Evolutionary conservation across 352 stramenopile species (phyloP).

Genomic region (Phytopythium litorale): DNA sequence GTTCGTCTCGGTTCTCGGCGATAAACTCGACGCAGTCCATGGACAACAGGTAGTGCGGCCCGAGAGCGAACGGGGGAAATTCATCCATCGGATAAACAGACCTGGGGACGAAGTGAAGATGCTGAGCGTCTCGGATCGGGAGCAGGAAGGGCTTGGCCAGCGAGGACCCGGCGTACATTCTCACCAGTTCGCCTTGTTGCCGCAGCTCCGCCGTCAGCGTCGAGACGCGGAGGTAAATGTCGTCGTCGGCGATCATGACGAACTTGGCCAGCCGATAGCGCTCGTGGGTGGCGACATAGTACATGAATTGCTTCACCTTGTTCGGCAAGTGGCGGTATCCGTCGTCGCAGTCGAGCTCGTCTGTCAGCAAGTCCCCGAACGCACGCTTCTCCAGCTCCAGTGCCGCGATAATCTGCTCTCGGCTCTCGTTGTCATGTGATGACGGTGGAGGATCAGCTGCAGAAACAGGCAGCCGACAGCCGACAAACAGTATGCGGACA

Average conservation of each 20-base stretch:
- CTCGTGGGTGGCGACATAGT: slow-evolving; percentile 15
- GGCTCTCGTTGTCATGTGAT: not conserved
- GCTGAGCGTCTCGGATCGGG: slow-evolving; percentile 24
- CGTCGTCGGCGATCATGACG: slow-evolving; percentile 54
- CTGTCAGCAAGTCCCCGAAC: slow-evolving; percentile 41
- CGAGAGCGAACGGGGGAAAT: slow-evolving; percentile 36
- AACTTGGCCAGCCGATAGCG: slow-evolving; percentile 23
- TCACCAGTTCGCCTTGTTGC: slow-evolving; percentile 16
- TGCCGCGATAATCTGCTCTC: not conserved
- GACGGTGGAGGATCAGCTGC: not conserved
- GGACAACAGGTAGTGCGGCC: slow-evolving; percentile 51
- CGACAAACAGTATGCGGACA: slow-evolving; percentile 24
- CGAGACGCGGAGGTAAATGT: slow-evolving; percentile 46
- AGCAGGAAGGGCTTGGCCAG: slow-evolving; percentile 11
- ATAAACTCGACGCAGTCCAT: slow-evolving; percentile 42
- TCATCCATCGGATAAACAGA: slow-evolving; percentile 25
- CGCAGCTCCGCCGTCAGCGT: slow-evolving; percentile 11
- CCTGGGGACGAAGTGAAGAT: slow-evolving; percentile 28
- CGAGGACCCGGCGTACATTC: slow-evolving; percentile 19
- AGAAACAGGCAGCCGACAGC: slow-evolving; percentile 15
- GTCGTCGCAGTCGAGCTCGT: slow-evolving; percentile 47
- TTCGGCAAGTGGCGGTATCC: slow-evolving; percentile 42
- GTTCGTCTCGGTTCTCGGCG: slow-evolving; percentile 24
- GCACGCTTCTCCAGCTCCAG: slow-evolving; percentile 28
- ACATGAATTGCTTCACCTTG: slow-evolving; percentile 60